These are phyloP conservation scores for Dissophora globulifera DNA, from an alignment of 192 early-diverging fungal species.

Conservation along the genomic window DNA sequence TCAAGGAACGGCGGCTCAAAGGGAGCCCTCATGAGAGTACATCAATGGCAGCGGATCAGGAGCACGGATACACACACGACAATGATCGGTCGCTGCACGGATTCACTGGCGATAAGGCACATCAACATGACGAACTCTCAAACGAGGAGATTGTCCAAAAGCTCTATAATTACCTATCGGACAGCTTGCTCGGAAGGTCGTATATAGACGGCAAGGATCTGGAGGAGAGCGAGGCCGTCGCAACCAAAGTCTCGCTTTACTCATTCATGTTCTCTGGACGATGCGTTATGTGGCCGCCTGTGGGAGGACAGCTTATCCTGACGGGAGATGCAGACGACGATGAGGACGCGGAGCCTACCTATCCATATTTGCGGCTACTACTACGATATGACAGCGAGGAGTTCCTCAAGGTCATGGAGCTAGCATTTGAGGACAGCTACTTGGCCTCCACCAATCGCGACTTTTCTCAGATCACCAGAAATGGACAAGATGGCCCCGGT, in stretches of 20 bases:
- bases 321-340: constrained; percentile 60
- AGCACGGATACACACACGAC: not conserved
- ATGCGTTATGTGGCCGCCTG: constrained; percentile 69
- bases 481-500: constrained; percentile 64
- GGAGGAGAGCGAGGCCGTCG: constrained; percentile 53
- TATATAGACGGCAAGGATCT: constrained; percentile 60
- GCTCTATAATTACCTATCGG: constrained; percentile 63
- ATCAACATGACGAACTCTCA: constrained; percentile 6
- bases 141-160: constrained; percentile 58
- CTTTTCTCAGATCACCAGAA: constrained; percentile 43
- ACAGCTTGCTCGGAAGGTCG: constrained; percentile 59
- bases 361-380: constrained; percentile 66
- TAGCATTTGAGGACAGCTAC: constrained; percentile 70
- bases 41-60: not conserved
- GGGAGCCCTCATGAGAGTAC: not conserved
- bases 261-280: constrained; percentile 70
- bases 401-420: constrained; percentile 62
- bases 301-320: constrained; percentile 63
- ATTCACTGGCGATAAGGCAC: constrained; percentile 11
- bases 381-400: constrained; percentile 63
- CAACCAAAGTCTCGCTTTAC: constrained; percentile 64
- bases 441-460: constrained; percentile 41
- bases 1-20: constrained; percentile 27
- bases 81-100: not conserved
- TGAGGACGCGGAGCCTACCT: constrained; percentile 66